A percentile compares a stretch with the other conserved stretches of the same genome.
Conservation (phyloP, 1,284 basidiomycete genomes). For the Blastosporella zonata region DNA sequence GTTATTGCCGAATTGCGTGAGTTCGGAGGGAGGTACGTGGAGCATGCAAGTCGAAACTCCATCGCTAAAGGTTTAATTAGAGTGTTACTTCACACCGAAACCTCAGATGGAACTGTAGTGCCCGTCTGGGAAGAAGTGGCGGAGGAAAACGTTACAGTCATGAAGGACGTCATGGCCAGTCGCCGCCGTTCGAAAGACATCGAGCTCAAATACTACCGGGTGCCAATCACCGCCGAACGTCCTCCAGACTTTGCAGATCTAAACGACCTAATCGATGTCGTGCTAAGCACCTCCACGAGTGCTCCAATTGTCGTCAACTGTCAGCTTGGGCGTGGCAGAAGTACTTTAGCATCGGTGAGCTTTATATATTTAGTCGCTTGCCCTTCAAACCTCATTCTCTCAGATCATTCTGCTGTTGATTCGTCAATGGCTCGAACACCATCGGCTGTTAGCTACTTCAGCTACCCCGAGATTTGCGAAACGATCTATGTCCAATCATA, state of each 20-base stretch:
- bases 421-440: conserved; percentile 75
- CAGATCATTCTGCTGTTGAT: conserved; percentile 86
- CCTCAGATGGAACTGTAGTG: conserved; percentile 83
- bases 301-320: conserved; percentile 94
- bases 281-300: conserved; percentile 68
- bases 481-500: conserved; percentile 42
- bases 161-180: conserved; percentile 88
- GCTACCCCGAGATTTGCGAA: conserved; percentile 33
- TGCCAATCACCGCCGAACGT: conserved; percentile 88
- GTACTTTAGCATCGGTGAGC: conserved; percentile 81
- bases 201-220: conserved; percentile 76
- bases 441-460: conserved; percentile 34
- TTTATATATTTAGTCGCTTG: not conserved
- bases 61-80: conserved; percentile 31
- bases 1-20: conserved; percentile 79
- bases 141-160: conserved; percentile 74
- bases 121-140: conserved; percentile 95
- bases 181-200: conserved; percentile 47
- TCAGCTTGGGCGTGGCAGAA: conserved; percentile 93
- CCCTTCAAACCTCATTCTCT: not conserved
- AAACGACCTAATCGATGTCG: conserved; percentile 78
- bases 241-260: conserved; percentile 71
- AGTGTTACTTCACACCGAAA: conserved; percentile 89
- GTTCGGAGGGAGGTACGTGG: conserved; percentile 75
- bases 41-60: not conserved